Base-by-base conservation (phyloP, 805 yeast species). In the Pichia scutulata region DNA sequence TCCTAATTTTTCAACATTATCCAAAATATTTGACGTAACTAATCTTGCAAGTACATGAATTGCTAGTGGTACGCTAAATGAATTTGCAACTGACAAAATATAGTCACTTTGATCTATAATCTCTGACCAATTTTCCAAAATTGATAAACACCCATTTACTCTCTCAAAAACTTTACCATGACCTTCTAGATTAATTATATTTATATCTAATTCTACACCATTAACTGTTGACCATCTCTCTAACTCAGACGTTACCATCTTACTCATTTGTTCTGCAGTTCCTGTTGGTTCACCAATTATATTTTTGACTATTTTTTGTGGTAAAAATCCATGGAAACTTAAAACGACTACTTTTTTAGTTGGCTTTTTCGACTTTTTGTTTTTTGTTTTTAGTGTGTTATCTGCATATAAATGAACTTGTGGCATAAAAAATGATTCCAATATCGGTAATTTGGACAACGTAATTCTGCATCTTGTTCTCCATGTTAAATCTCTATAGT, bases 281-380 rank as follows among this genome's bases (percentile, higher is more conserved):
- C 97, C 97, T 9, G 95, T 90, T 1, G 97, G 93, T 52, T 90
- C 89, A 1, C 98, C 98, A 44, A 92, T 80, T 9, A 92, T 64
- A 0, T 92, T 86, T 49, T 96, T 72, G 6, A 90, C 75, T 74
- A 89, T 81, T 53, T 80, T 80, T 2, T 89, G 83, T 0, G 99
- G 99, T 65, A 90, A 87, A 64, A 89, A 92, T 0, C 97, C 97
- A 68, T 92, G 99, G 2, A 93, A 86, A 0, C 97, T 97, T 47
- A 92, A 80, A n/a, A 93, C 82, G 18, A 93, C 75, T 0, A 85
- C 87, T 55, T 77, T 84, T 75, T 45, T 57, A 39, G 0, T 10
- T 41, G 21, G 40, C 14, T 36, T 46, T 13, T 33, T 47, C 18
- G 37, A 43, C 24, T 16, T 40, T 28, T 19, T 47, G 46, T 23